Conservation (phyloP, 2,329 filamentous ascomycete species). For the Trichoderma cornu-damae region DNA sequence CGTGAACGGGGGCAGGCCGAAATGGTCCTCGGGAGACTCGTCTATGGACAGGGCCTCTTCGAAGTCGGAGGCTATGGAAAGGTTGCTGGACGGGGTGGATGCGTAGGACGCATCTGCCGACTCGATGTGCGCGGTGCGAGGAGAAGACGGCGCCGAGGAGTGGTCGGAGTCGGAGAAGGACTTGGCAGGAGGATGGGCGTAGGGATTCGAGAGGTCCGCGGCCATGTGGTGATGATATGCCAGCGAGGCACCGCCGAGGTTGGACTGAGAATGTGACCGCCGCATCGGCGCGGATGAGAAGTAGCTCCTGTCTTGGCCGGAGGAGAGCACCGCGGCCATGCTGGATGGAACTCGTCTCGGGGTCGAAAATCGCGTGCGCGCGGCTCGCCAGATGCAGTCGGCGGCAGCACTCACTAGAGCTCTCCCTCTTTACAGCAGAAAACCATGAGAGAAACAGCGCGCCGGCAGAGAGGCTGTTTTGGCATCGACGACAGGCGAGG, state of each 20-base stretch:
- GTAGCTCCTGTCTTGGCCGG: constrained; percentile 52
- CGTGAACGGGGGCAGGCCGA: constrained; percentile 43
- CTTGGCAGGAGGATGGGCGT: constrained; percentile 37
- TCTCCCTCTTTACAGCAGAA: neutral
- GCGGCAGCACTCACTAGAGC: neutral
- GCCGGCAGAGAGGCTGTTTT: neutral
- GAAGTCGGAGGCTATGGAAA: constrained; percentile 56
- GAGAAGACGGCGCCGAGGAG: constrained; percentile 54
- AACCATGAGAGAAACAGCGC: constrained; percentile 7
- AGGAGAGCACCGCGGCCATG: constrained; percentile 53
- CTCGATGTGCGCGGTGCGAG: constrained; percentile 47
- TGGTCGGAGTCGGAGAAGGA: constrained; percentile 43
- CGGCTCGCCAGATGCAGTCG: constrained; percentile 7
- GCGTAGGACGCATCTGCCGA: constrained; percentile 53
- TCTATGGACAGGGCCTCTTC: constrained; percentile 46
- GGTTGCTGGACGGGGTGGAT: constrained; percentile 59
- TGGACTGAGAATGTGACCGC: constrained; percentile 57
- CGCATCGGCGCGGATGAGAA: constrained; percentile 51
- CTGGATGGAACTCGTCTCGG: constrained; percentile 22
- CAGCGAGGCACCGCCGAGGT: constrained; percentile 44
- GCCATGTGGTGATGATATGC: constrained; percentile 39
- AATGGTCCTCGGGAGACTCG: constrained; percentile 42
- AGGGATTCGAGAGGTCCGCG: constrained; percentile 45
- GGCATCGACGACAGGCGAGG: neutral
- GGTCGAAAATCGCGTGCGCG: constrained; percentile 2